Base-by-base conservation (phyloP, 371 early-diverging fungal genomes). In the Mortierella sp. region DNA sequence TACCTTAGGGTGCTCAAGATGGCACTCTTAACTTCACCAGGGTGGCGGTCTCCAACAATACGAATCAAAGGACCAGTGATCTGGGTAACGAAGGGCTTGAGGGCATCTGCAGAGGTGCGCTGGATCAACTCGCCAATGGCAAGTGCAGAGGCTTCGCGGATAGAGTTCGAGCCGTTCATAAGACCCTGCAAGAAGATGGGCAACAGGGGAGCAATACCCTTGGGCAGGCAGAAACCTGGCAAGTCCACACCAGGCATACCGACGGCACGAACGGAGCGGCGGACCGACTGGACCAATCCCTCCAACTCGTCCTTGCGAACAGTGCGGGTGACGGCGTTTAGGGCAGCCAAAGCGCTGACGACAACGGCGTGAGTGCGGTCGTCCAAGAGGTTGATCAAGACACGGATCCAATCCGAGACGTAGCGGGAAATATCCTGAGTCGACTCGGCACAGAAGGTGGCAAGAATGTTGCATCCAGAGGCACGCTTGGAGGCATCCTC, bases 1-100 rank as follows among this genome's bases (percentile, higher is more conserved):
- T 91, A 91, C 91, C 93, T 92, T 34, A 99, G 88, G 2, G 98
- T 96, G 55, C 94, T 91, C 72, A 99, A 88, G 74, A 99, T 98
- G 24, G 97, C 96, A 2, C 95, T 94, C 92, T 98, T 98, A 72
- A 99, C 98, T 77, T 94, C 92, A 34, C 97, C 90, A 73, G 96
- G 93, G 90, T 97, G 95, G 60, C 98, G 96, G 88, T 99, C 99
- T 76, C 99, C 98, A 76, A 98, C 94, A 74, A 98, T 96, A 90
- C 99, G 97, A 90, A 99, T 99, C 70, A 99, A 92, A 38, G 99
- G 98, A 76, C 99, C 99, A 8, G 99, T 97, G 71, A 99, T 97
- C 81, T 96, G 96, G 5, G 97, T 98, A 60, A 97, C 97, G 88
- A 95, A 98, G 63, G 97, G 96, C 76, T 95, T 95, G 68, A 99